Percentiles rank a stretch among this genome's conserved stretches.
phyloP scores from a whole-genome alignment of 2,329 filamentous ascomycete species.

The Lomentospora prolificans region DNA sequence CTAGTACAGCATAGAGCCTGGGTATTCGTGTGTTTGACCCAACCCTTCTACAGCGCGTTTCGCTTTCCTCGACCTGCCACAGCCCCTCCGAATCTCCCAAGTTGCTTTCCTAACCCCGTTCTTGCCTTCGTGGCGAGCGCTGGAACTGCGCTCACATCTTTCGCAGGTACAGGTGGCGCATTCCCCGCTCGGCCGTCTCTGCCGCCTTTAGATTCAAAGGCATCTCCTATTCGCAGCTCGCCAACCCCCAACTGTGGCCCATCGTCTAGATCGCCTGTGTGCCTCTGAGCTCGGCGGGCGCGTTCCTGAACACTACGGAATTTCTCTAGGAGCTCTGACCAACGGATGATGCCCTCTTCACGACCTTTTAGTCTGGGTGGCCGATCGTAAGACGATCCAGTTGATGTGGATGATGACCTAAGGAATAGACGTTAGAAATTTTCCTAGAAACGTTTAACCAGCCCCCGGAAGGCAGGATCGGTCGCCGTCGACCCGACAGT shows the following conservation, averaged over 20 bases:
- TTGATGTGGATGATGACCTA: constrained; percentile 24
- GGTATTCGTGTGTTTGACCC: not conserved
- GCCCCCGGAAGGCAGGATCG: too few species aligned
- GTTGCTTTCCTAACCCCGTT: constrained; percentile 55
- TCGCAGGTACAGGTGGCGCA: constrained; percentile 34
- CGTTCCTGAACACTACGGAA: constrained; percentile 87
- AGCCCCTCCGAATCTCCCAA: constrained; percentile 62
- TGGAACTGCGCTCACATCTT: constrained; percentile 35
- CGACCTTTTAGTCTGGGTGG: constrained; percentile 70
- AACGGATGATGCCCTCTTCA: constrained; percentile 77
- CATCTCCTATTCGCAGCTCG: constrained; percentile 32
- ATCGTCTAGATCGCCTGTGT: constrained; percentile 42
- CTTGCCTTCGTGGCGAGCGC: constrained; percentile 41
- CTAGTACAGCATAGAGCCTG: not conserved
- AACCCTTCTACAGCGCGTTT: constrained; percentile 16
- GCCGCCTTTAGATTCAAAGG: constrained; percentile 26
- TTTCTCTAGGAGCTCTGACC: constrained; percentile 88
- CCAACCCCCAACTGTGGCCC: constrained; percentile 32
- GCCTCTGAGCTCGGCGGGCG: constrained; percentile 60
- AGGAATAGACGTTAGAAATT: not conserved
- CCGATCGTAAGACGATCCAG: constrained; percentile 54
- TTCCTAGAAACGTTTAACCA: too few species aligned
- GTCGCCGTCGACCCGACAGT: constrained; percentile 24
- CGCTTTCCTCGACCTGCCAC: constrained; percentile 55
- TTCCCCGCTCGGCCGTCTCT: constrained; percentile 26